Base-by-base conservation (phyloP, 2,329 filamentous ascomycete species). In the Orbilia oligospora region DNA sequence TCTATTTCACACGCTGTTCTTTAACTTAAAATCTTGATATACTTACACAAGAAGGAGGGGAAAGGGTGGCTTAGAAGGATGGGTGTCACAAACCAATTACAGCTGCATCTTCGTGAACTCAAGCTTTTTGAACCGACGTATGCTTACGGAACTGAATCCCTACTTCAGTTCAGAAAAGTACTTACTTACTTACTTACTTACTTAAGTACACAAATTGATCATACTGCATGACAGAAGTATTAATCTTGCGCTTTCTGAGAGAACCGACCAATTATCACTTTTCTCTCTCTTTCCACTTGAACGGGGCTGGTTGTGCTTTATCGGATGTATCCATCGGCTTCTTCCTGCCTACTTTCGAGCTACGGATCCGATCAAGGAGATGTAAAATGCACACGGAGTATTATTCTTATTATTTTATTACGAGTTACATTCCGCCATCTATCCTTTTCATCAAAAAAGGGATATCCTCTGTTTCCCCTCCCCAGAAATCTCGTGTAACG, bases 31-130 rank as follows among this genome's bases (percentile, higher is more conserved):
- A 36, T 36, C 27, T 30, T 30, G 27, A 44, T 8, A 20, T 22
- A 44, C n/a, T n/a, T n/a, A n/a, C n/a, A n/a, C n/a, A 5, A 33
- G 2, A 6, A 41, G 24, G 8, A 38, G 36, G 24, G 9, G 30
- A 16, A 12, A 55, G 24, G 24, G 22, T 22, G 18, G 55, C 44
- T 46, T 46, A 18, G 20, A 20, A 10, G 27, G 6, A 49, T 51
- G 20, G 72, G 64, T 64, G 16, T 69, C 48, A 58, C 71, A 49
- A 49, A 36, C 72, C 72, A 76, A 76, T 76, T 22, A 53, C 48
- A 48, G 30, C n/a, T 66, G 72, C 72, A 71, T 76, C 44, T 55
- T 30, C 22, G 5, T 71, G 72, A 76, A 76, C 72, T 76, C 67
- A 76, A 76, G 72, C 72, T 71, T 76, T 76, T 65, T 30, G 20